These are phyloP conservation scores for Leccinum subatratum DNA, from an alignment of 1,284 basidiomycete genomes.

Conservation along the genomic window DNA sequence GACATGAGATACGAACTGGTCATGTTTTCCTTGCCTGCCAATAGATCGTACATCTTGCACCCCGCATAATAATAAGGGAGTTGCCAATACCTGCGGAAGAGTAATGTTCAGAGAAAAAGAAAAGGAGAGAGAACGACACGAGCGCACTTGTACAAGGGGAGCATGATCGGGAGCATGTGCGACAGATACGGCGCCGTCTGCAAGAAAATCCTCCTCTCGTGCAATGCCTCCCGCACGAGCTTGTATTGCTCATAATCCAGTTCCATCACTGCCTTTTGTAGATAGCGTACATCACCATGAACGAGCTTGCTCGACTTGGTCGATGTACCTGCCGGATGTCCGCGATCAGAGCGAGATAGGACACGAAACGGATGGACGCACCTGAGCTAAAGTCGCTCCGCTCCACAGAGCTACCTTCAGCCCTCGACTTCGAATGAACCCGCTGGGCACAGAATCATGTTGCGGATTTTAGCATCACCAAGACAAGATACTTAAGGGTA, in stretches of 20 bases:
- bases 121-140: not conserved
- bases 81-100: slow-evolving; percentile 78
- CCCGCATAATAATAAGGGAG: slow-evolving; percentile 95
- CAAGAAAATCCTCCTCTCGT: slow-evolving; percentile 90
- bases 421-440: slow-evolving; percentile 47
- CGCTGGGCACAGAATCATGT: not conserved
- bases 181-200: slow-evolving; percentile 95
- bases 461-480: not conserved
- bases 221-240: slow-evolving; percentile 89
- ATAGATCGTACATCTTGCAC: slow-evolving; percentile 93
- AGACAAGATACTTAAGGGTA: not conserved
- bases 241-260: slow-evolving; percentile 97
- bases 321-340: slow-evolving; percentile 77
- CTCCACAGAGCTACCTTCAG: slow-evolving; percentile 90
- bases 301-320: slow-evolving; percentile 98
- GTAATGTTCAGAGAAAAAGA: not conserved
- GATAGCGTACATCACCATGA: slow-evolving; percentile 95
- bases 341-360: slow-evolving; percentile 32
- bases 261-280: slow-evolving; percentile 95
- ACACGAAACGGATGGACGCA: slow-evolving; percentile 30
- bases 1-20: slow-evolving; percentile 93
- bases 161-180: slow-evolving; percentile 90
- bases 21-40: slow-evolving; percentile 97
- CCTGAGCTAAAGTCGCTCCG: slow-evolving; percentile 89
- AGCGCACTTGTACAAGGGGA: slow-evolving; percentile 78